Base-by-base conservation (phyloP, 208 protist species). In the Acanthamoeba rhysodes region DNA sequence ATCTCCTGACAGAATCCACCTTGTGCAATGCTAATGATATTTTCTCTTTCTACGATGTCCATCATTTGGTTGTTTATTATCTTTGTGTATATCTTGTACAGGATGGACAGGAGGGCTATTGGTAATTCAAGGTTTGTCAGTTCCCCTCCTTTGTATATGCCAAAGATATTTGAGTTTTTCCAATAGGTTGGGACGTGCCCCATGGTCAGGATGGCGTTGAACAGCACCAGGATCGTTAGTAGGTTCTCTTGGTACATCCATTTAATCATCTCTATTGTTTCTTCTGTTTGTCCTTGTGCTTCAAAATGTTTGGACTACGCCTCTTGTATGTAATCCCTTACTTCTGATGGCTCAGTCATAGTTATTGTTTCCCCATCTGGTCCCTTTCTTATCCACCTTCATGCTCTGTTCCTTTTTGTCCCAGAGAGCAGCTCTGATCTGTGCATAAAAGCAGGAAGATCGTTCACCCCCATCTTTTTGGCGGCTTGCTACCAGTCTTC, bases 121-220 rank as follows among this genome's bases (percentile, higher is more conserved):
- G 68, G 32, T 76, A 76, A 9, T 76, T 76, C n/a, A 62, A 22
- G 10, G 55, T 12, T 62, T 6, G 55, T 62, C 20, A 6, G 5
- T 62, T 76, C 68, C 45, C 68, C 68, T 29, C 68, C 68, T 29
- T 76, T 76, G 68, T 76, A 76, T 32, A 76, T 37, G 7, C 68
- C 27, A 29, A 41, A 76, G 14, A 76, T 76, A 6, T 76, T 29
- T 16, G n/a, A 12, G 4, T 37, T 29, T 76, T 37, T 41, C 68
- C 68, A 76, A 3, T 6, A n/a, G 24, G n/a, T 76, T 14, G 8
- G 68, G 2, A 76, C n/a, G 8, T 41, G 14, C 0, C 68, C 32
- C 0, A 6, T 76, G 24, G 68, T 18, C 27, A 76, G 68, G 68
- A 76, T 76, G 9, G 24, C 32, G 7, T 76, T 76, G 32, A 76